Evolutionary conservation across 2,329 filamentous ascomycete species (phyloP).

Genomic region (Colletotrichum sp.): DNA sequence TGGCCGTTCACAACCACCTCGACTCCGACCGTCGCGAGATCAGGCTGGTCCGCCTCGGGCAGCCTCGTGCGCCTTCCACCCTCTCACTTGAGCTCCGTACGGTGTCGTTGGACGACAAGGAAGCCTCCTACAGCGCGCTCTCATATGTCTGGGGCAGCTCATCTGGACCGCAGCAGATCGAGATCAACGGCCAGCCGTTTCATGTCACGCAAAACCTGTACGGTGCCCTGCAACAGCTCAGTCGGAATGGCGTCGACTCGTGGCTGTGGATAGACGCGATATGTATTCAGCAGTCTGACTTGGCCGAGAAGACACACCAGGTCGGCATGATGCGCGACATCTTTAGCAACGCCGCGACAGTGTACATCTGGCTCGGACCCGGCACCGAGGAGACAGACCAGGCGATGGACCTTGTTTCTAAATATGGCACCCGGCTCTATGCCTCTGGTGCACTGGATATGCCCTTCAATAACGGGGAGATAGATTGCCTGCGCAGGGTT

Average conservation of each 20-base stretch:
- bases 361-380: slow-evolving; percentile 25
- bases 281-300: slow-evolving; percentile 24
- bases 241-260: neutral
- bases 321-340: slow-evolving; percentile 24
- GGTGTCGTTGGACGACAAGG: neutral
- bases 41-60: slow-evolving; percentile 18
- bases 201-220: neutral
- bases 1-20: neutral
- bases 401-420: neutral
- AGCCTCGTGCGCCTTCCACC: neutral
- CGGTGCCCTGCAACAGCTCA: slow-evolving; percentile 13
- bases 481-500: too few relatives aligned
- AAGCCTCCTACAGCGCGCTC: slow-evolving; percentile 18
- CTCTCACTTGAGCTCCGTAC: slow-evolving; percentile 12
- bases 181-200: neutral
- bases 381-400: neutral
- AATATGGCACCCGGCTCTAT: fast-evolving
- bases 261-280: slow-evolving; percentile 27
- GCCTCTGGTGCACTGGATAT: too few relatives aligned
- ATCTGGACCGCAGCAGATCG: neutral
- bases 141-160: slow-evolving; percentile 26
- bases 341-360: slow-evolving; percentile 17
- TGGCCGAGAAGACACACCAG: slow-evolving; percentile 23
- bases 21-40: slow-evolving; percentile 5
- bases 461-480: too few relatives aligned